Evolutionary conservation across 2,329 filamentous ascomycete species (phyloP).

Genomic region (Lecanoromycetidae sp.): DNA sequence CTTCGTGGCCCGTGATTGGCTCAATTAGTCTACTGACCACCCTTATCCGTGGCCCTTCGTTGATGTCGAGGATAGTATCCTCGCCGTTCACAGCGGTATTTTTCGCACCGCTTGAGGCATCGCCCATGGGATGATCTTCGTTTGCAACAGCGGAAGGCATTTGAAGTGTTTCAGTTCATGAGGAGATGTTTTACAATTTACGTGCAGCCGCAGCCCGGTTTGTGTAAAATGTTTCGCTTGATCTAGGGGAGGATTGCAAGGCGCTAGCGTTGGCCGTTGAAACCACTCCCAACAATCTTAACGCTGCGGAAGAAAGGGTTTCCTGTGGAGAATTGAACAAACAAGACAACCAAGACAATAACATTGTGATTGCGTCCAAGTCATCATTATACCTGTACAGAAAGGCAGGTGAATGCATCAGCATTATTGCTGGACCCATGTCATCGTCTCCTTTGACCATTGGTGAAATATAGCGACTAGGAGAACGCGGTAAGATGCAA

Average conservation of each 20-base stretch:
- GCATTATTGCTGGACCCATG: too few relatives aligned
- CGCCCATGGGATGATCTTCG: constrained; percentile 31
- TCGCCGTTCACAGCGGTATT: not conserved
- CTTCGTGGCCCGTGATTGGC: not conserved
- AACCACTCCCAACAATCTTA: not conserved
- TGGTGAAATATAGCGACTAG: too few relatives aligned
- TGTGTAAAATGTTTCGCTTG: not conserved
- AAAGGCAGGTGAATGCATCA: too few relatives aligned
- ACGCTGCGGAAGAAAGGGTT: too few relatives aligned
- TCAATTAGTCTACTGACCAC: constrained; percentile 35
- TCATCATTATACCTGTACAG: too few relatives aligned
- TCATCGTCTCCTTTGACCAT: too few relatives aligned
- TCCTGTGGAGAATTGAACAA: too few relatives aligned
- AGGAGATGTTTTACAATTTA: not conserved
- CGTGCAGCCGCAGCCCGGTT: too few relatives aligned
- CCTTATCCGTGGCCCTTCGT: constrained; percentile 46
- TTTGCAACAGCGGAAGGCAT: constrained; percentile 8
- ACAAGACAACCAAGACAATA: too few relatives aligned
- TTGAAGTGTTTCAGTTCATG: constrained; percentile 24
- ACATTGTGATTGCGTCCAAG: too few relatives aligned
- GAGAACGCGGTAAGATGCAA: constrained; percentile 28
- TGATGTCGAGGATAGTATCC: constrained; percentile 18
- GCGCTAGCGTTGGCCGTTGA: not conserved
- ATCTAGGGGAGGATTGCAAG: not conserved
- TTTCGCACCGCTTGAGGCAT: constrained; percentile 22